phyloP scores from a whole-genome alignment of 345 rosid genomes.

The Eucalyptus decipiens region DNA sequence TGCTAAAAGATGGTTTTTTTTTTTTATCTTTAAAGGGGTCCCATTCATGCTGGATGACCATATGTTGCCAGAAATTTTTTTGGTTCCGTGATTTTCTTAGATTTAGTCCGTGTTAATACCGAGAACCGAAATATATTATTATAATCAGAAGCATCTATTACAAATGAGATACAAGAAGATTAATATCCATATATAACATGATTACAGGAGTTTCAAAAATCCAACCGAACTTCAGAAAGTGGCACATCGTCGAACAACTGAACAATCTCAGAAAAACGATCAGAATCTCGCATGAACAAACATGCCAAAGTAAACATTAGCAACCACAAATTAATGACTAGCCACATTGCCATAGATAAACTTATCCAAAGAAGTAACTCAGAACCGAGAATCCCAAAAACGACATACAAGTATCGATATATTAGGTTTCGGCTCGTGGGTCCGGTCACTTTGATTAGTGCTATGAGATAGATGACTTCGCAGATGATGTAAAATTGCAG shows the following conservation, averaged over 20 bases:
- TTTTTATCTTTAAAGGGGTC: background rate
- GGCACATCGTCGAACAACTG: accelerated
- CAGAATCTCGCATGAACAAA: accelerated
- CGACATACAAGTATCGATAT: background rate
- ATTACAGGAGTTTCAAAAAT: background rate
- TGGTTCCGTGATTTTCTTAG: background rate
- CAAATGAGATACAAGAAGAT: background rate
- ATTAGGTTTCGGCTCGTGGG: background rate
- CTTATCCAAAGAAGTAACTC: background rate
- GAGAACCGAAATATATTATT: background rate
- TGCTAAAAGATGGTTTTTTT: background rate
- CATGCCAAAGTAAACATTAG: background rate
- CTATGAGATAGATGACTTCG: background rate
- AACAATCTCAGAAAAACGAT: background rate
- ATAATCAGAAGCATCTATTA: background rate
- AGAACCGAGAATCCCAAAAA: background rate
- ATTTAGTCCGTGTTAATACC: background rate
- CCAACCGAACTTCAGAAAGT: background rate
- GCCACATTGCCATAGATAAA: background rate
- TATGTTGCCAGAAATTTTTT: background rate
- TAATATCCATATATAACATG: background rate
- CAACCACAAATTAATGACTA: background rate
- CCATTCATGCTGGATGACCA: background rate
- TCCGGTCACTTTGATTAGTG: background rate
- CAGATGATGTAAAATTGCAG: background rate